Percentiles rank a stretch among this genome's conserved stretches.
Conservation (phyloP, 208 protist species). For the Porcisia deanei region DNA sequence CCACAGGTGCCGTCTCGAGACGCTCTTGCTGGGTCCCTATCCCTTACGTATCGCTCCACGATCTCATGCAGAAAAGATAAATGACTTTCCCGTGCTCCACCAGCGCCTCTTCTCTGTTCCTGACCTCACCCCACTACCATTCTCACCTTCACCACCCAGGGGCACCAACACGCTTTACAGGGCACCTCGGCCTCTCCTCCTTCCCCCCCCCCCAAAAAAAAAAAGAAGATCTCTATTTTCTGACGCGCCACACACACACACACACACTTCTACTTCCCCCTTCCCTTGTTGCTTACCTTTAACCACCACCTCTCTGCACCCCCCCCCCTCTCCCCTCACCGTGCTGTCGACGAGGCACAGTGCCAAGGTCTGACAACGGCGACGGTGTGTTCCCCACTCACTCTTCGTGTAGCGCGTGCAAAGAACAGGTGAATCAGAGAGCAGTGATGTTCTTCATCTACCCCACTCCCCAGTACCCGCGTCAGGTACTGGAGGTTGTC, state of each 20-base stretch:
- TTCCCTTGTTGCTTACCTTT: not conserved
- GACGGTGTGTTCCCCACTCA: not conserved
- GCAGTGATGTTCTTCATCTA: constrained; percentile 74
- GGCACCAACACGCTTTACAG: not conserved
- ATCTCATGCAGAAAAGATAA: not conserved
- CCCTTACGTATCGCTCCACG: not conserved
- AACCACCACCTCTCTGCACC: not conserved
- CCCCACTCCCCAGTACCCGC: constrained; percentile 75
- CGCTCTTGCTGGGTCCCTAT: not conserved
- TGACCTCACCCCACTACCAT: not conserved
- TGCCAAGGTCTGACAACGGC: not conserved
- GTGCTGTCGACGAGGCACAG: not conserved
- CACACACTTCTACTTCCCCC: not conserved
- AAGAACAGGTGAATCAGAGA: not conserved
- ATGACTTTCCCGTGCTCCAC: not conserved
- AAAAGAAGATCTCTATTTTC: too few species aligned
- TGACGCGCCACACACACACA: not conserved
- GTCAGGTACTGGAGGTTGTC: constrained; percentile 52
- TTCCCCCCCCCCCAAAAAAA: too few species aligned
- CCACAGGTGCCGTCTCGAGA: not conserved
- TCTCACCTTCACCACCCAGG: not conserved
- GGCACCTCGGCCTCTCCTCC: too few species aligned
- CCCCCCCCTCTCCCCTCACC: not conserved
- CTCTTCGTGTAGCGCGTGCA: not conserved
- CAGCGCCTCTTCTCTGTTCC: not conserved